A percentile compares a stretch with the other conserved stretches of the same genome.
Evolutionary conservation across 805 yeast species (phyloP).

Genomic region (Priceomyces melissophilus): DNA sequence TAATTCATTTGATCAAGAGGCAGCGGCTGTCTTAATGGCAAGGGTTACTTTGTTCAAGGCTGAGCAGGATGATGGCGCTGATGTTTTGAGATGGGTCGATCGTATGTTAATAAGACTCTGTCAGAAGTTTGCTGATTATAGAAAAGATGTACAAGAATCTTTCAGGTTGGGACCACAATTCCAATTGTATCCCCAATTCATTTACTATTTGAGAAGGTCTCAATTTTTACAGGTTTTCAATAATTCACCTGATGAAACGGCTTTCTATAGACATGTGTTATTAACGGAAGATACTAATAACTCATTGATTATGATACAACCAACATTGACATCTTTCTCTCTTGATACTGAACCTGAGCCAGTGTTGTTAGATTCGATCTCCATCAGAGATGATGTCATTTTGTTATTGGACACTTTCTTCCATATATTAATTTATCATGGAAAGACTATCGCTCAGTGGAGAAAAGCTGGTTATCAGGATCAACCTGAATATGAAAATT

Average conservation of each 20-base stretch:
- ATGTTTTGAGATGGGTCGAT: constrained; percentile 92
- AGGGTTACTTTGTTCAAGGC: constrained; percentile 85
- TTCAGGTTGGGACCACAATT: constrained; percentile 83
- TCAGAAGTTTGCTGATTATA: constrained; percentile 89
- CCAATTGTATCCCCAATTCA: constrained; percentile 89
- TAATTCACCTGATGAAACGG: constrained; percentile 98
- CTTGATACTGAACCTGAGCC: constrained; percentile 74
- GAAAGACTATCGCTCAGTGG: constrained; percentile 94
- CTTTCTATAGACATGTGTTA: constrained; percentile 90
- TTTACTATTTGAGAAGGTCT: constrained; percentile 92
- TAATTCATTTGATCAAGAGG: constrained; percentile 93
- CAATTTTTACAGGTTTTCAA: constrained; percentile 95
- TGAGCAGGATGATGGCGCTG: constrained; percentile 81
- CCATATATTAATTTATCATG: constrained; percentile 94
- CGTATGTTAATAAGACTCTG: constrained; percentile 85
- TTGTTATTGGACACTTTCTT: constrained; percentile 91
- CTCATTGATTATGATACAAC: constrained; percentile 95
- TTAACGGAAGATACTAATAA: constrained; percentile 89
- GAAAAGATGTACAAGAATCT: constrained; percentile 78
- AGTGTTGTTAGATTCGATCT: constrained; percentile 88
- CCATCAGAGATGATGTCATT: constrained; percentile 84
- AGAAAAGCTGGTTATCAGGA: constrained; percentile 93
- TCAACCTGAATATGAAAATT: constrained; percentile 82
- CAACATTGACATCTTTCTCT: constrained; percentile 83
- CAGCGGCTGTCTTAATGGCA: constrained; percentile 93